These are phyloP conservation scores for Linnemannia exigua DNA, from an alignment of 192 early-diverging fungal genomes.

Conservation along the genomic window DNA sequence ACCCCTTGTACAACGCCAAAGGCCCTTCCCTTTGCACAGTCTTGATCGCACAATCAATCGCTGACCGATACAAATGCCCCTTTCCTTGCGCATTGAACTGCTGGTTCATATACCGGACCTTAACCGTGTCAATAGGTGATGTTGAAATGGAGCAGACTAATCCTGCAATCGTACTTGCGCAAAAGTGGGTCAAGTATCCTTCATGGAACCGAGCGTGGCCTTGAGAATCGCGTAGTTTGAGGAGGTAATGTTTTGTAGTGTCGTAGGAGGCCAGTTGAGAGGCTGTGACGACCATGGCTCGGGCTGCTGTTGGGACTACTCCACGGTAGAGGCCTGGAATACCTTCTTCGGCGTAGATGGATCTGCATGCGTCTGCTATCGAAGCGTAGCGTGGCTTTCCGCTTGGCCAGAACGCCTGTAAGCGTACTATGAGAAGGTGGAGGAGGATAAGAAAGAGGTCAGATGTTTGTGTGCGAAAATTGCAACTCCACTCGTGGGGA, in stretches of 20 bases:
- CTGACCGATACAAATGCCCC: slow-evolving; percentile 36
- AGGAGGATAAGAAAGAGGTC: not conserved
- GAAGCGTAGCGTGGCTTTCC: slow-evolving; percentile 49
- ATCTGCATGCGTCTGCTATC: slow-evolving; percentile 38
- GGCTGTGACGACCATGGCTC: slow-evolving; percentile 64
- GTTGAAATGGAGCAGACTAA: slow-evolving; percentile 51
- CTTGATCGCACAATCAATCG: slow-evolving; percentile 50
- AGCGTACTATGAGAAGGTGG: slow-evolving; percentile 23
- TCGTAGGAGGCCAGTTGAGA: slow-evolving; percentile 67
- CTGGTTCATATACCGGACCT: slow-evolving; percentile 60
- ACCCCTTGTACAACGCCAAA: slow-evolving; percentile 64
- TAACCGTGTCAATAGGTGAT: slow-evolving; percentile 53
- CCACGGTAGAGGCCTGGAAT: slow-evolving; percentile 62
- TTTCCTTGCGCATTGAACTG: slow-evolving; percentile 45
- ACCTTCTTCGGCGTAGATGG: slow-evolving; percentile 53
- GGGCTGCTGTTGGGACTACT: slow-evolving; percentile 60
- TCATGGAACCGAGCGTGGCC: slow-evolving; percentile 40
- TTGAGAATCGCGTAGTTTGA: slow-evolving; percentile 25
- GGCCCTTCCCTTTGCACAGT: slow-evolving; percentile 60
- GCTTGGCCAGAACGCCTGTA: slow-evolving; percentile 55
- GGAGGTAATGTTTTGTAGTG: slow-evolving; percentile 61
- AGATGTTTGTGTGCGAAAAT: not conserved
- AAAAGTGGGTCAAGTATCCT: slow-evolving; percentile 56
- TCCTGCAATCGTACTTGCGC: slow-evolving; percentile 57
- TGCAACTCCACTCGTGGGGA: not conserved